Percentiles rank a stretch among this genome's conserved stretches.
These are phyloP conservation scores for Fusarium bactridioides DNA, from an alignment of 2,329 filamentous ascomycete genomes.

Conservation along the genomic window DNA sequence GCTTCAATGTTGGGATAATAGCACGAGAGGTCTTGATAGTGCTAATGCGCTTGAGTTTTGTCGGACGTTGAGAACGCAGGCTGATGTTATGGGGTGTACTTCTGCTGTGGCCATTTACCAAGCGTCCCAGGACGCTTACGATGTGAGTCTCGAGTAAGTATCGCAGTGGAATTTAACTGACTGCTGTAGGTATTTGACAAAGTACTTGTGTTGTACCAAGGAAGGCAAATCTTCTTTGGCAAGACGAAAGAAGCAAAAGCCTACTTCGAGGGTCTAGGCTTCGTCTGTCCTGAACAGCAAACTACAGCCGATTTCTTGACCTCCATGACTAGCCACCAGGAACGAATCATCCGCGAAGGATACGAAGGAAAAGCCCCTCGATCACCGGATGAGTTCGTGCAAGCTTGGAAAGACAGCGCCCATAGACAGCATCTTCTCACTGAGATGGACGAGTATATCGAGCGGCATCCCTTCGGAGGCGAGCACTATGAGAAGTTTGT, in stretches of 20 bases:
- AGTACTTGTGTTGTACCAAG: slow-evolving; percentile 72
- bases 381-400: slow-evolving; percentile 49
- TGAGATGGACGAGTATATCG: slow-evolving; percentile 45
- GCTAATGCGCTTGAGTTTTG: slow-evolving; percentile 73
- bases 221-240: slow-evolving; percentile 65
- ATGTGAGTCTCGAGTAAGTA: slow-evolving; percentile 21
- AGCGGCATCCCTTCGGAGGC: slow-evolving; percentile 38
- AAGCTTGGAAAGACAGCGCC: slow-evolving; percentile 44
- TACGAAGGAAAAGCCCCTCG: slow-evolving; percentile 45
- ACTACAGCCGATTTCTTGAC: slow-evolving; percentile 78
- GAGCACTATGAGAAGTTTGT: slow-evolving; percentile 39
- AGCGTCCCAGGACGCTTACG: slow-evolving; percentile 54
- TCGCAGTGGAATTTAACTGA: neutral
- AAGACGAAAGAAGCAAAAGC: slow-evolving; percentile 36
- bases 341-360: slow-evolving; percentile 46
- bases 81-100: slow-evolving; percentile 65
- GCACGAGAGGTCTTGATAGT: slow-evolving; percentile 69
- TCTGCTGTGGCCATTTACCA: slow-evolving; percentile 72
- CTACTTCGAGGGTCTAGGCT: slow-evolving; percentile 56
- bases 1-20: slow-evolving; percentile 77
- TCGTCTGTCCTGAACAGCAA: slow-evolving; percentile 61
- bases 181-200: slow-evolving; percentile 66
- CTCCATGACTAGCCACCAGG: slow-evolving; percentile 54
- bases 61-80: slow-evolving; percentile 65
- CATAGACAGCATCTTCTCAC: slow-evolving; percentile 38